Evolutionary conservation across 306 rosid species (phyloP), one percentile per base, ranked within the genome.

Genomic region (Spatholobus suberectus): DNA sequence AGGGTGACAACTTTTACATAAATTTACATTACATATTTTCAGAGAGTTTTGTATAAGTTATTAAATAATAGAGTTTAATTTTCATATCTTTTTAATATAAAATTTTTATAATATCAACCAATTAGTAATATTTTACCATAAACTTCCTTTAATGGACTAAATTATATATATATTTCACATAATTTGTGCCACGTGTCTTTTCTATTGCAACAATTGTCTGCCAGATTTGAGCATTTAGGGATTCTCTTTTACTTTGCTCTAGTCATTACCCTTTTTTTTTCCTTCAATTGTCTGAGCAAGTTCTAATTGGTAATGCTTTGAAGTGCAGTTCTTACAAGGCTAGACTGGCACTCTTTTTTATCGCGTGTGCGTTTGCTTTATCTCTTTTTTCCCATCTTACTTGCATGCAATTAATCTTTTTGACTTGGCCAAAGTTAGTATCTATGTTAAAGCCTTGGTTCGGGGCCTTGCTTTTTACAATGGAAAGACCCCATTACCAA

Each of bases 381-480:
- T 59, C n/a, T 2, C 38, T 81, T 59, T 5, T 8, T 76, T 8
- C 2, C 10, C 65, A 26, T 44, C 80, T 81, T 77, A 72, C 24
- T 65, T 68, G 65, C 66, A 40, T 14, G 41, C 37, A 17, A 44
- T 38, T 55, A 58, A 66, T 68, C 81, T 57, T 72, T 81, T 66
- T 82, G 89, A 82, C 81, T 72, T 26, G 6, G 51, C 73, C 55
- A 67, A 77, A 78, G 44, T 73, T 63, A 55, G 41, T 18, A 41
- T 26, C 14, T 27, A 14, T 67, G 29, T n/a, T 13, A 82, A 86
- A 78, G 84, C 82, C 84, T 32, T 51, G 74, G 61, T 54, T 85
- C 14, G 35, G 41, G 85, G 61, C 54, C 40, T 73, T 78, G 43
- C 79, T 82, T 82, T 77, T 77, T 68, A 46, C 29, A 70, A 77